phyloP scores from a whole-genome alignment of 139 green algal species.

The Chlorella sorokiniana region DNA sequence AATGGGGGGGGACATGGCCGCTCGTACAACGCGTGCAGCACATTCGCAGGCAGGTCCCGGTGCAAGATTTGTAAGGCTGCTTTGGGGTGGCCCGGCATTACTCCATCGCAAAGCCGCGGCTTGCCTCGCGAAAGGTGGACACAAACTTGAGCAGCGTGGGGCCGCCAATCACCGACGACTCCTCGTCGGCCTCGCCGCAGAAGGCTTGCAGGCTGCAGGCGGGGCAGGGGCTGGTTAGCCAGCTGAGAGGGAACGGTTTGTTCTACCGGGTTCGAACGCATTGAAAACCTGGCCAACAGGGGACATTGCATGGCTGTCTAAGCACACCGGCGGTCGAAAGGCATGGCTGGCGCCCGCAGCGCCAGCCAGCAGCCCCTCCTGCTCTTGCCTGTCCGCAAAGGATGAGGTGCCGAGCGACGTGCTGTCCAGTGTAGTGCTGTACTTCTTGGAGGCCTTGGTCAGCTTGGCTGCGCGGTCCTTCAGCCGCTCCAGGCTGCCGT shows the following conservation, averaged over 20 bases:
- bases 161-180: constrained; percentile 47
- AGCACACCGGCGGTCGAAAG: no score
- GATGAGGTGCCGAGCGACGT: constrained; percentile 36
- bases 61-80: no score
- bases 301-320: background rate
- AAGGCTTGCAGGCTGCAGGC: constrained; percentile 7
- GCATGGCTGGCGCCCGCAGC: no score
- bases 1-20: background rate
- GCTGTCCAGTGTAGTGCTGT: constrained; percentile 45
- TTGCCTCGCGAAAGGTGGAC: constrained; percentile 49
- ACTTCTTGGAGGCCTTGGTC: constrained; percentile 51
- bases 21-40: background rate
- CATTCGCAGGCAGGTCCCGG: background rate
- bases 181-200: constrained; percentile 49
- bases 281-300: background rate
- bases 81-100: no score
- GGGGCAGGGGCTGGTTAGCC: background rate
- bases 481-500: constrained; percentile 52
- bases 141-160: constrained; percentile 57
- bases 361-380: background rate
- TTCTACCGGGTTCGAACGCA: background rate
- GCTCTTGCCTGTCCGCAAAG: constrained; percentile 50
- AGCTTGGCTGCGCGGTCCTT: constrained; percentile 46
- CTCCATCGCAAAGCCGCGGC: background rate
- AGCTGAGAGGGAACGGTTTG: background rate